phyloP scores from a whole-genome alignment of 129 eudicot species.

The Chrysanthemum seticuspe region DNA sequence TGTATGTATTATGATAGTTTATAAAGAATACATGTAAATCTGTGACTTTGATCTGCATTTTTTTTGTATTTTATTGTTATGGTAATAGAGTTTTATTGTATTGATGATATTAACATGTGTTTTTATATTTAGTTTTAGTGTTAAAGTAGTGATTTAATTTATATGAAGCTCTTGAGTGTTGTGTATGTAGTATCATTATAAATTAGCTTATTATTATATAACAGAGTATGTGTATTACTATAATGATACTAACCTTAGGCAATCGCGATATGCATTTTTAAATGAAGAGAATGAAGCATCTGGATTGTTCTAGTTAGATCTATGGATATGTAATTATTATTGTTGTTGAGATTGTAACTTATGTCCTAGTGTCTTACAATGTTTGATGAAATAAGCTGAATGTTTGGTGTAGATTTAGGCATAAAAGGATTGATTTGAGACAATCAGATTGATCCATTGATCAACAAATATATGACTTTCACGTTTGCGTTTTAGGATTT shows the following conservation, averaged over 20 bases:
- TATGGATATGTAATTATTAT: not conserved
- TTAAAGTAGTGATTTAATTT: too few relatives aligned
- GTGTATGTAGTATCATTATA: not conserved
- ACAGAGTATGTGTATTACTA: too few relatives aligned
- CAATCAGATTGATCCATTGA: not conserved
- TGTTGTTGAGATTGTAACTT: constrained; percentile 6
- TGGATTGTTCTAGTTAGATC: constrained; percentile 4
- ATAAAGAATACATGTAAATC: too few relatives aligned
- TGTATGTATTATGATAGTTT: too few relatives aligned
- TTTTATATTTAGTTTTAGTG: too few relatives aligned
- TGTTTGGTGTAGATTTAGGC: constrained; percentile 14
- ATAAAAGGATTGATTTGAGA: not conserved
- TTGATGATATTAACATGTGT: too few relatives aligned
- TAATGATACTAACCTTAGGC: too few relatives aligned
- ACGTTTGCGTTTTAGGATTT: not conserved
- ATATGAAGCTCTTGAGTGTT: too few relatives aligned
- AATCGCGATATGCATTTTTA: not conserved
- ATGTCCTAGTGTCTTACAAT: not conserved
- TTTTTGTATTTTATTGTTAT: not conserved
- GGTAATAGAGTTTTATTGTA: too few relatives aligned
- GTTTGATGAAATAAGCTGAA: constrained; percentile 13
- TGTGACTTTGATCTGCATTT: constrained; percentile 18
- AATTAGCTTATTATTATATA: not conserved
- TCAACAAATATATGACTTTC: too few relatives aligned
- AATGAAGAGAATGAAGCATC: constrained; percentile 1